Evolutionary conservation across 139 green algal species (phyloP).

Genomic region (Chloropicon primus): DNA sequence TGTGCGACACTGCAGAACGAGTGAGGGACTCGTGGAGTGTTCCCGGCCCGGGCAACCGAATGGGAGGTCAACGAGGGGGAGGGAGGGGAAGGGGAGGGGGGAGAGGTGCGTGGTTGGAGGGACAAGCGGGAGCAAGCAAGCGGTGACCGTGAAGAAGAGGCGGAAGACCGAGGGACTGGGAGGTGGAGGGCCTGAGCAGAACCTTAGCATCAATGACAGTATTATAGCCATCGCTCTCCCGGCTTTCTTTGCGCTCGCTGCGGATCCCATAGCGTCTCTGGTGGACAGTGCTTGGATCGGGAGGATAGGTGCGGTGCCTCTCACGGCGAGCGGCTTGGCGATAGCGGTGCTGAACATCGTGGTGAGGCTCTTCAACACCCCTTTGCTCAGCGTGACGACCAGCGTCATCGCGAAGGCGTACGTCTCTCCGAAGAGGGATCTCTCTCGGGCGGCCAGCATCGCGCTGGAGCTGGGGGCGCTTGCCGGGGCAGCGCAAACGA

Average conservation of each 20-base stretch:
- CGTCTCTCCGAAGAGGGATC: constrained; percentile 1
- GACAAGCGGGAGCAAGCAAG: neutral
- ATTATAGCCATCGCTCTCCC: constrained; percentile 15
- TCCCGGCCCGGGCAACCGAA: no score
- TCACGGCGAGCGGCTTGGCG: constrained; percentile 32
- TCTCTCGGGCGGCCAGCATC: constrained; percentile 18
- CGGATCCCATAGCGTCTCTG: constrained; percentile 52
- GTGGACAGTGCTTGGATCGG: constrained; percentile 58
- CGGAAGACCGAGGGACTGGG: neutral
- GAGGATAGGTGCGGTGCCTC: constrained; percentile 22
- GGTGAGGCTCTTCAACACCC: constrained; percentile 61
- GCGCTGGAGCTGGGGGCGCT: constrained; percentile 13
- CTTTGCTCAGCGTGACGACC: constrained; percentile 56
- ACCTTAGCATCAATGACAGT: neutral
- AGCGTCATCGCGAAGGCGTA: constrained; percentile 22
- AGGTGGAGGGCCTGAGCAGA: neutral
- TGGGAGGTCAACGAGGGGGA: no score
- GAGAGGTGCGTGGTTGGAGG: no score
- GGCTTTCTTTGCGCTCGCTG: constrained; percentile 32
- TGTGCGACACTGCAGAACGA: no score
- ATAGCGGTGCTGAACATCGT: constrained; percentile 53
- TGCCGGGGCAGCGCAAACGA: constrained; percentile 22
- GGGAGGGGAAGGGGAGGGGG: no score
- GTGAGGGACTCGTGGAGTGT: no score
- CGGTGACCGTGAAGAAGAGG: neutral